Evolutionary conservation across 2,329 filamentous ascomycete species (phyloP), one percentile per base, ranked within the genome.

Genomic region (Cadophora sp.): DNA sequence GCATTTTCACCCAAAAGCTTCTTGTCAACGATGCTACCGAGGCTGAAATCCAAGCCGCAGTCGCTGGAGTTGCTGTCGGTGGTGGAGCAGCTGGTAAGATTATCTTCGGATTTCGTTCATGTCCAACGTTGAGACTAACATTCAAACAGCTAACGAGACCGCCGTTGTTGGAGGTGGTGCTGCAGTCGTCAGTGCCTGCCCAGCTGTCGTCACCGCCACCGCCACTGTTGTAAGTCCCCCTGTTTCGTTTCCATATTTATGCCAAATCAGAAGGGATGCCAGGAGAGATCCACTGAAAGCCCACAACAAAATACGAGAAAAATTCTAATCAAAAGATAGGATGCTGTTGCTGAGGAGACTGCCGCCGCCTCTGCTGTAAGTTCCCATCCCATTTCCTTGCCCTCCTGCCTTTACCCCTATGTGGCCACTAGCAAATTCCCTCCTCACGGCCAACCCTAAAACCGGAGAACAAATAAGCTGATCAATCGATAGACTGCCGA

Each of bases 21-120:
- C 79, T 87, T 13, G 84, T 87, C 7, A 78, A 85, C 39, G 85
- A 87, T 68, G 83, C 84, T 24, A 83, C 81, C 0, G 78, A 80
- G 14, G 84, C 79, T 4, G 85, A 88, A 76, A 83, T 87, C 68
- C 71, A 76, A 13, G 80, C 82, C 9, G 85, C 84, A 5, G 83
- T 83, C 43, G 79, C 79, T 30, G 81, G 73, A 36, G 61, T 75
- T 33, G 64, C 43, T 68, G 74, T 59, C 68, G 74, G 41, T 62
- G 69, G 24, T 60, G 66, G 43, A 73, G 18, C 48, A 51, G 66
- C 73, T 58, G 66, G 58, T 60, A 60, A 27, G 56, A 39, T 30
- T 41, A n/a, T 41, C 24, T n/a, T 33, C 30, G 4, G 13, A 16
- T 7, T 30, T 30, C 41, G 39, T 22, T 14, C 11, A 6, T 9